Evolutionary conservation across 495 filamentous ascomycete species (phyloP).

Genomic region (Lasiosphaeriaceae sp.): DNA sequence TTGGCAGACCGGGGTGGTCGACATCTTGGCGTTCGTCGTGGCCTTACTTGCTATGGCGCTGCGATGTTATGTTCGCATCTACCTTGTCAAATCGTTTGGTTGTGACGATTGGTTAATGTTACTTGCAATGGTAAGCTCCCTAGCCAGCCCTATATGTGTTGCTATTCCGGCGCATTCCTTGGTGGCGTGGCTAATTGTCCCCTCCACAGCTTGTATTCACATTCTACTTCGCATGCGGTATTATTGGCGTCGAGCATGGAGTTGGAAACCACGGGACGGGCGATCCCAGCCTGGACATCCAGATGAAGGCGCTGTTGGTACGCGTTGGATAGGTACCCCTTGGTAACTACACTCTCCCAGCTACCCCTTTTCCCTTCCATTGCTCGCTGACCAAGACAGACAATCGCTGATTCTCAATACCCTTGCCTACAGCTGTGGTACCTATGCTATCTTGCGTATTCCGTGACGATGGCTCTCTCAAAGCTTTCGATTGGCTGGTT

Average conservation of each 20-base stretch:
- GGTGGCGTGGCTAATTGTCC: too few relatives aligned
- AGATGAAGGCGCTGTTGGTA: too few relatives aligned
- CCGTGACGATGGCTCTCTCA: constrained; percentile 23
- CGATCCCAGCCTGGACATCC: too few relatives aligned
- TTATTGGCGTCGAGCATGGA: too few relatives aligned
- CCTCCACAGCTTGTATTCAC: too few relatives aligned
- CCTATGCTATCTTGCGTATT: constrained; percentile 21
- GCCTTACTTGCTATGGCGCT: neutral
- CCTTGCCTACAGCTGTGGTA: constrained; percentile 11
- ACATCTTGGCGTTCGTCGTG: neutral
- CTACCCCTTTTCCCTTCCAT: too few relatives aligned
- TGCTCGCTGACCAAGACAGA: neutral
- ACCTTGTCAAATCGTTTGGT: neutral
- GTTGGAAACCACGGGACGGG: too few relatives aligned
- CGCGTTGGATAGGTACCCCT: too few relatives aligned
- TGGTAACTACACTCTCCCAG: too few relatives aligned
- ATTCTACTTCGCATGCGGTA: too few relatives aligned
- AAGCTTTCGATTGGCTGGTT: constrained; percentile 44
- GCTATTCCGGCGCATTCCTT: too few relatives aligned
- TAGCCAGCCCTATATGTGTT: neutral
- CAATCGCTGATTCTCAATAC: neutral
- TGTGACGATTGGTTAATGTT: neutral
- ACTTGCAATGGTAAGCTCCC: neutral
- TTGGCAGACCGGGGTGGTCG: neutral
- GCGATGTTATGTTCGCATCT: neutral